Base-by-base conservation (phyloP, 371 early-diverging fungal species). In the Apophysomyces trapeziformis region DNA sequence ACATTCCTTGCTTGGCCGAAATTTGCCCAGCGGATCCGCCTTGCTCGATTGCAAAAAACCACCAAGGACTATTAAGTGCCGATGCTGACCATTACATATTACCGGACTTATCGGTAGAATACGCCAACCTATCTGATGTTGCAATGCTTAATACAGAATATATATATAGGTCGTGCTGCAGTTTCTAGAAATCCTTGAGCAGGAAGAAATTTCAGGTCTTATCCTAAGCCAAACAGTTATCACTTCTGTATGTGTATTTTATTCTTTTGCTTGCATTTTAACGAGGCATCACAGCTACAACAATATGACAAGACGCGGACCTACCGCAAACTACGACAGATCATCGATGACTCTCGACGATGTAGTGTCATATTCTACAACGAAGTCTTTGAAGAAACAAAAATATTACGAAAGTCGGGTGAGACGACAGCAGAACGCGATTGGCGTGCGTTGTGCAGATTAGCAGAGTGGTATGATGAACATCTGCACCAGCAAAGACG, bases 211-310 rank as follows among this genome's bases (percentile, higher is more conserved):
- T 12, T 79, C 76, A 7, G 85, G 87, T 43, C 68, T 91, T 44
- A 88, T 91, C 68, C 75, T 86, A 43, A 84, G 88, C 59, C 90
- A 91, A 70, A 89, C 89, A 0, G 71, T 89, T n/a, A 72, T 85
- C n/a, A 81, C 78, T n/a, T 78, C 86, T 66, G 87, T 87, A 83
- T 67, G 57, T 38, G 1, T n/a, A 32, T 8, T 47, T 35, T 16
- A 18, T 45, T 45, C 5, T 39, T 36, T 38, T 66, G 21, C 57
- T 47, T 47, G 13, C 18, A 39, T 26, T 38, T 58, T n/a, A 50
- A 21, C 21, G 21, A 50, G 54, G 2, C 56, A 5, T 39, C 58
- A 21, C 56, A 87, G 88, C 72, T 91, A n/a, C 87, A 90, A 65
- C 85, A 82, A 32, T 82, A 86, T 21, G 88, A 88, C 61, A 86